Evolutionary conservation across 2,329 filamentous ascomycete genomes (phyloP), one percentile per base, ranked within the genome.

Genomic region (Phoma sp.): DNA sequence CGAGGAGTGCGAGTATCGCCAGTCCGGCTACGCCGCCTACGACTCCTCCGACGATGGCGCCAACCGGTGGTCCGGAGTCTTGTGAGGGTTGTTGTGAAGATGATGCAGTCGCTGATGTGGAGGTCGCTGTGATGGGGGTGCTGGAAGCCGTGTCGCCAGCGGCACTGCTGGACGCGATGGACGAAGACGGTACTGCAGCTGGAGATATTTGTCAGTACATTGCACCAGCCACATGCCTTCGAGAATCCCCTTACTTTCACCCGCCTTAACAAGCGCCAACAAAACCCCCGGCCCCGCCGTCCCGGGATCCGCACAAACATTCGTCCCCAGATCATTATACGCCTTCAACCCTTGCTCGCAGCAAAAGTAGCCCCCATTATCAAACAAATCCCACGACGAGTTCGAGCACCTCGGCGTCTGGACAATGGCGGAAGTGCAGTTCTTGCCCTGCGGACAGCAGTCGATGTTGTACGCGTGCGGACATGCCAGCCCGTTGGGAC

Each of bases 341-440:
- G 24, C 53, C 2, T 37, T n/a, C 25, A 52, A 29, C 23, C 47
- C 47, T 29, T 44, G 53, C 33, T 52, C 53, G 47, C 53, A 57
- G 44, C 53, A 57, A 13, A 57, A 57, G 24, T 57, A 57, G 4
- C 53, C 53, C 9, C 47, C 43, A 23, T 52, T 57, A n/a, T 57
- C 53, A n/a, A 37, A 57, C 7, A 57, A 25, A 24, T 57, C 53
- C 53, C 53, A 57, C 14, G 53, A 51, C 6, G 43, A 35, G 35
- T 57, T 57, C 11, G 53, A 14, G 27, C 53, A 57, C 13, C 29
- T 42, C n/a, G 45, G 45, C 14, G 39, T 37, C 10, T 46, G 18
- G 14, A 52, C 23, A 22, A 57, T 33, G 14, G 42, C 24, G 7
- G n/a, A 22, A 3, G 53, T 52, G 22, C 47, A 52, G 13, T 57